Evolutionary conservation across 106 monocot genomes (phyloP).

Genomic region (Dioscorea zingiberensis): DNA sequence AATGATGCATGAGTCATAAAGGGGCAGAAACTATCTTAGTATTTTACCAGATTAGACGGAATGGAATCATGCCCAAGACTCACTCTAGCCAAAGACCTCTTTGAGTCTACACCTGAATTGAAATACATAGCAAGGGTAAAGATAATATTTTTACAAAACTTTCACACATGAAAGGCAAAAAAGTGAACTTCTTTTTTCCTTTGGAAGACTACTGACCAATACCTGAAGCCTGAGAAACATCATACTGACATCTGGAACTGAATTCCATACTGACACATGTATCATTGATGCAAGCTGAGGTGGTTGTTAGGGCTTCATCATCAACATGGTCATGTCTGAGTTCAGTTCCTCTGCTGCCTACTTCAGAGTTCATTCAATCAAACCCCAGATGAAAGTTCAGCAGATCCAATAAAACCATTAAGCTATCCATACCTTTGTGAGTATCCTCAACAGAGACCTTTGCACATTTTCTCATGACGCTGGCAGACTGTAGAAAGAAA

Average conservation of each 20-base stretch:
- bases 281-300: constrained; percentile 3
- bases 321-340: constrained; percentile 1
- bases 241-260: background rate
- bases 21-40: too few species aligned
- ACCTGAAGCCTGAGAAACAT: constrained; percentile 6
- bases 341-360: constrained; percentile 3
- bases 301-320: background rate
- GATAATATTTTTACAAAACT: too few species aligned
- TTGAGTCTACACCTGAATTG: constrained; percentile 22
- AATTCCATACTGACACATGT: background rate
- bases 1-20: too few species aligned
- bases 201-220: constrained; percentile 8
- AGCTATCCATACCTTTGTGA: constrained; percentile 14
- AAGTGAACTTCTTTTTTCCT: too few species aligned
- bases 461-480: constrained; percentile 3
- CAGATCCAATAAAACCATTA: background rate
- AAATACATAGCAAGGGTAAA: background rate
- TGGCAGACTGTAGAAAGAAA: constrained; percentile 8
- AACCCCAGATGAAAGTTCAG: background rate
- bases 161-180: background rate
- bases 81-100: constrained; percentile 8
- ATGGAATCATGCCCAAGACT: background rate
- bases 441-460: background rate
- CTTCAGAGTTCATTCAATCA: constrained; percentile 1
- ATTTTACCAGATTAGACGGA: constrained; percentile 15